A percentile compares a stretch with the other conserved stretches of the same genome.
These are phyloP conservation scores for Amesomyces nigricolor DNA, from an alignment of 2,329 filamentous ascomycete species.

Conservation along the genomic window DNA sequence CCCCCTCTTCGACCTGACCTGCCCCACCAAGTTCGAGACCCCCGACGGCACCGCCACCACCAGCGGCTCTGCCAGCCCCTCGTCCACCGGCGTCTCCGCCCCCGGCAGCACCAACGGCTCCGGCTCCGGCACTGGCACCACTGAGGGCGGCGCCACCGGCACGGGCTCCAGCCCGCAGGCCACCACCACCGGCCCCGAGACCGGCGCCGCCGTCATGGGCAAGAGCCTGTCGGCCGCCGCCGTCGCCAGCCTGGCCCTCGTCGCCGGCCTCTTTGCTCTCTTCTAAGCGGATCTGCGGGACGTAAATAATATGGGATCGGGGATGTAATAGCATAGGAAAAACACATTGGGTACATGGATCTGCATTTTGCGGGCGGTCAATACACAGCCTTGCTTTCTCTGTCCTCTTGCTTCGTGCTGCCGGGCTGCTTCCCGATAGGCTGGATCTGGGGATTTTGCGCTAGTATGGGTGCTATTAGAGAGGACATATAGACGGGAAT, in stretches of 20 bases:
- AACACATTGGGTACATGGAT: constrained; percentile 1
- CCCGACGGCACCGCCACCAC: constrained; percentile 25
- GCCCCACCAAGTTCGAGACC: constrained; percentile 41
- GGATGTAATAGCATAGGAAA: background rate
- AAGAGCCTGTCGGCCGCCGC: constrained; percentile 20
- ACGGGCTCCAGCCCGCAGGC: constrained; percentile 1
- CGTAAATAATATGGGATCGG: background rate
- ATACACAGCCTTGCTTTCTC: background rate
- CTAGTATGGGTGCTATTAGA: constrained; percentile 11
- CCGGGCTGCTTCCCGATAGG: constrained; percentile 11
- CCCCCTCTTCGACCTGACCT: constrained; percentile 49
- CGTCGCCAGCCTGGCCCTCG: constrained; percentile 21
- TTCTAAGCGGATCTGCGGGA: constrained; percentile 17
- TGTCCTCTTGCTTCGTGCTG: constrained; percentile 1
- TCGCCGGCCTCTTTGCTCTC: constrained; percentile 24
- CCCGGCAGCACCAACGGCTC: constrained; percentile 20
- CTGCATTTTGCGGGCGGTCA: background rate
- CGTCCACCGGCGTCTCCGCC: constrained; percentile 13
- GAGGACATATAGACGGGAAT: background rate
- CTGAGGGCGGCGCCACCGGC: background rate
- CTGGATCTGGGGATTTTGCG: constrained; percentile 13
- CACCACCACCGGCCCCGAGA: background rate
- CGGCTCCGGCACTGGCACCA: constrained; percentile 4
- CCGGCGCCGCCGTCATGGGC: constrained; percentile 10
- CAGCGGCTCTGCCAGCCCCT: constrained; percentile 18